These are phyloP conservation scores for Psilocybe mexicana DNA, from an alignment of 1,284 basidiomycete species.

Conservation along the genomic window DNA sequence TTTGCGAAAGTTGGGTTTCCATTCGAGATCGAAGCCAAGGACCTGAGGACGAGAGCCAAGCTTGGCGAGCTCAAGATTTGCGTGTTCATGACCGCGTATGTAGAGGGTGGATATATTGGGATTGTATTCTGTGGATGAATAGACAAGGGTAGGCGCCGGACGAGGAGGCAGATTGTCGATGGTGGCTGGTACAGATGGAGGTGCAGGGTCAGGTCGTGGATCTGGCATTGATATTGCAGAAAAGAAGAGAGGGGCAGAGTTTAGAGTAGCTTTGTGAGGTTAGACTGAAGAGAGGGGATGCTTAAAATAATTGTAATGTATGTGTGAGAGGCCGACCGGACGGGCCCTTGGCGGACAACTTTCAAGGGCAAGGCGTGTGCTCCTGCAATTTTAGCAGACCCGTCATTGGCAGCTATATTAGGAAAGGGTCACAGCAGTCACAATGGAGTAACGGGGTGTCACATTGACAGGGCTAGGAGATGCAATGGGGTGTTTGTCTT, in stretches of 20 bases:
- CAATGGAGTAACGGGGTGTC: slow-evolving; percentile 12
- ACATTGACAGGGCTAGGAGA: slow-evolving; percentile 7
- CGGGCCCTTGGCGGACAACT: slow-evolving; percentile 21
- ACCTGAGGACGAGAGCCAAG: slow-evolving; percentile 29
- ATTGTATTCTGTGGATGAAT: slow-evolving; percentile 34
- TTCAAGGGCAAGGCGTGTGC: slow-evolving; percentile 10
- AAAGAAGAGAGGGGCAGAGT: background rate
- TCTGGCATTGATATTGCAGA: slow-evolving; percentile 7
- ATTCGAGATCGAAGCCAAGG: slow-evolving; percentile 76
- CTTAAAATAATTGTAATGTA: slow-evolving; percentile 13
- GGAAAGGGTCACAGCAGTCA: slow-evolving; percentile 21
- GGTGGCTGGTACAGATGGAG: background rate
- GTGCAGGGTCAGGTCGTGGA: background rate
- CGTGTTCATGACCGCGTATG: slow-evolving; percentile 31
- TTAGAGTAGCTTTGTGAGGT: slow-evolving; percentile 5
- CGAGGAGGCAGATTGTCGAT: background rate
- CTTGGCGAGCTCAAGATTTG: slow-evolving; percentile 30
- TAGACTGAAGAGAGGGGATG: slow-evolving; percentile 4
- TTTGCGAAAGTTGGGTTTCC: slow-evolving; percentile 60
- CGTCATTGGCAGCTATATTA: slow-evolving; percentile 24
- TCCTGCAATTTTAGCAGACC: slow-evolving; percentile 22
- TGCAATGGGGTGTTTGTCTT: too few species aligned
- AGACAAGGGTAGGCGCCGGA: slow-evolving; percentile 27
- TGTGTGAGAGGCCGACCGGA: slow-evolving; percentile 21
- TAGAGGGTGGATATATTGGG: slow-evolving; percentile 32